Evolutionary conservation across 345 rosid genomes (phyloP), one percentile per base, ranked within the genome.

Genomic region (Eucalyptus tenuipes): DNA sequence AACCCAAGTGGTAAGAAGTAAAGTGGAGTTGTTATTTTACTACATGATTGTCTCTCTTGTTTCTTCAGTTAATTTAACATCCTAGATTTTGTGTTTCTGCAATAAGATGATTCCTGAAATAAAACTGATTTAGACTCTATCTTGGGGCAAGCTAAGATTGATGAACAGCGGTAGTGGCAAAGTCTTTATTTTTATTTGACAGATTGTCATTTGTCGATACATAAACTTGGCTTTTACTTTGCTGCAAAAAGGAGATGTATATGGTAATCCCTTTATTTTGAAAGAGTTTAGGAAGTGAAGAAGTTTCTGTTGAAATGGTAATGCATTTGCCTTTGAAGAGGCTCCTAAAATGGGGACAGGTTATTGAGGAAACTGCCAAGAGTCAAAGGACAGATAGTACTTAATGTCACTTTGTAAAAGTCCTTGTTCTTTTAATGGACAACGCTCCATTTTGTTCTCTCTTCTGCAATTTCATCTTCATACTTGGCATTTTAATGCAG

Each of bases 1-100:
- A 95, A 95, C 44, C 89, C 93, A 59, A 95, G 99, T 85, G 99
- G 99, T 98, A 95, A 93, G 92, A 49, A 89, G 16, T 44, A 64
- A 50, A 47, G 4, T 0, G 6, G 45, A 29, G 49, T 66, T 4
- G 49, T 53, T 13, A 25, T 18, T 59, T 47, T 13, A 20, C 55
- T 55, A 68, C 85, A 40, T 55, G 49, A 48, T 87, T 75, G 64
- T 24, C 22, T 45, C 86, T 20, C 82, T 75, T 40, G 87, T 50
- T 85, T 80, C 13, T 40, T 20, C 31, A 10, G 40, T 33, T 42
- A 37, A 89, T n/a, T 68, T n/a, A 15, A 44, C 47, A 27, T 80
- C 27, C 31, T 50, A 7, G 24, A 40, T 47, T 79, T 55, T 79
- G 50, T 37, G 27, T 59, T 37, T 42, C 45, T 71, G 81, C 45